A percentile compares a stretch with the other conserved stretches of the same genome.
phyloP scores from a whole-genome alignment of 2,329 filamentous ascomycete genomes.

The Curvularia sp. region DNA sequence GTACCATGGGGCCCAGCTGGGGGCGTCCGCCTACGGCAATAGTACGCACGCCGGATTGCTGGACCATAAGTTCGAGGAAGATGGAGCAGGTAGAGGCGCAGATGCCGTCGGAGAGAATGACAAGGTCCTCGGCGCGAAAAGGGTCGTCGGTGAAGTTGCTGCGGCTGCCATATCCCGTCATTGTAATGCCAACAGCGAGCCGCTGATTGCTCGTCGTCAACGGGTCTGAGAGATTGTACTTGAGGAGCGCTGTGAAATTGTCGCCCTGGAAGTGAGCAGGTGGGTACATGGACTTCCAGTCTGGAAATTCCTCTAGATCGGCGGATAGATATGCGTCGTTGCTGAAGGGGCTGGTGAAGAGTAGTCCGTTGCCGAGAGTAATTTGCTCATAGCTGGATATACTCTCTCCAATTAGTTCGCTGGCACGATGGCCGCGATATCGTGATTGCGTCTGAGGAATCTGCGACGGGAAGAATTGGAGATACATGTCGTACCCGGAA shows the following conservation, averaged over 20 bases:
- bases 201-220: constrained; percentile 41
- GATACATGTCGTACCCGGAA: constrained; percentile 57
- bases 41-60: constrained; percentile 53
- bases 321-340: constrained; percentile 41
- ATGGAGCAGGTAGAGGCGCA: constrained; percentile 57
- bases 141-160: constrained; percentile 41
- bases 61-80: constrained; percentile 57
- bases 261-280: constrained; percentile 44
- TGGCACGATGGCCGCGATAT: constrained; percentile 54
- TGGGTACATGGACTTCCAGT: constrained; percentile 51
- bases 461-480: constrained; percentile 61
- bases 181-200: constrained; percentile 37
- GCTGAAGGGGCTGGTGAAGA: constrained; percentile 47
- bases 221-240: constrained; percentile 52
- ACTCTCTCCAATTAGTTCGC: constrained; percentile 36
- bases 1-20: constrained; percentile 51
- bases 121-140: constrained; percentile 50
- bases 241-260: constrained; percentile 49
- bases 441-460: constrained; percentile 57
- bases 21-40: constrained; percentile 55
- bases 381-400: constrained; percentile 30
- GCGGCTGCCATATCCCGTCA: constrained; percentile 41
- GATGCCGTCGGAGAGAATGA: constrained; percentile 55
- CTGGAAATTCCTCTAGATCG: constrained; percentile 38
- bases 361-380: constrained; percentile 26